Evolutionary conservation across 768 basidiomycete species (phyloP), one percentile per base, ranked within the genome.

Genomic region (Cystobasidium onofrii): DNA sequence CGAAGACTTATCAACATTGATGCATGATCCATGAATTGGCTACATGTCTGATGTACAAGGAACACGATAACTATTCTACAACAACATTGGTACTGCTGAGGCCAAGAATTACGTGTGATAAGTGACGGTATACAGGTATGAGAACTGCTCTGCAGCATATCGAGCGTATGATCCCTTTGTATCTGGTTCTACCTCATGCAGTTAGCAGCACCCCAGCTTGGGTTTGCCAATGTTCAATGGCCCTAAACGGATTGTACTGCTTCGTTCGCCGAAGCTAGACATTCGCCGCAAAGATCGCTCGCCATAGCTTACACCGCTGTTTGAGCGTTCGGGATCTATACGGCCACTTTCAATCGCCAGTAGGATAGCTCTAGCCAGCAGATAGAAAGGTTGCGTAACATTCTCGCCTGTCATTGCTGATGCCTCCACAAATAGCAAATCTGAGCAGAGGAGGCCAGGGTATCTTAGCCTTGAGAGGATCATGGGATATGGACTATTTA

Each of bases 301-400:
- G 10, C 96, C 96, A 79, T 96, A 99, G 78, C 90, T 92, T 55
- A 99, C 92, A 25, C 96, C 96, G 75, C 91, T 93, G 0, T 92
- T 95, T 18, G 91, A 87, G 79, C 90, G 90, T 82, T 97, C 94
- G 50, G 95, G 95, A 84, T 69, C 77, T 60, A 79, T 60, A 13
- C 64, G 64, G 34, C 78, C 78, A 1, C 67, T 64, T 33, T 79
- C 78, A 66, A 79, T 76, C 0, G 77, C 75, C 34, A 77, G 76
- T 23, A 79, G 64, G 27, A 79, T 75, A 1, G 78, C 70, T 0
- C 78, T 63, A 0, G 77, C 74, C n/a, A 78, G 91, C 82, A 85
- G 81, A n/a, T 83, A 79, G 82, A 99, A 99, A 0, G 96, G 96
- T 46, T 92, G 89, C 79, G 75, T 90, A 65, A 94, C 89, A 78